Evolutionary conservation across 1,284 basidiomycete genomes (phyloP), one percentile per base, ranked within the genome.

Genomic region (Lignosus rhinocerotis): DNA sequence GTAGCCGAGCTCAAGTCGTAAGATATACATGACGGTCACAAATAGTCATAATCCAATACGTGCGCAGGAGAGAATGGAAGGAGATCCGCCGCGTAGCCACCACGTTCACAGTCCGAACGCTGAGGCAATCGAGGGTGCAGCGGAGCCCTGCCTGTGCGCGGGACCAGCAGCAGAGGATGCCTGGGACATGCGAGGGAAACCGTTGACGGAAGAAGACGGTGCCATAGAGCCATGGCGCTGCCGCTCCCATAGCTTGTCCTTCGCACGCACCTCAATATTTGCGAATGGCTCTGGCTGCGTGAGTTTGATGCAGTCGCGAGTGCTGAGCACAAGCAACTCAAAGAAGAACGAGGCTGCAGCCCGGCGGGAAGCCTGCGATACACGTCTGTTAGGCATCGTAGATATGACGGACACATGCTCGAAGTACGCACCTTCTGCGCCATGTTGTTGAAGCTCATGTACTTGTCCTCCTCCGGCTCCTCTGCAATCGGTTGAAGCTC

Each of bases 341-440:
- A 98, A 99, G 82, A 99, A 99, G 82, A 99, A 98, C 2, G 93
- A 88, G 0, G 95, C 87, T 0, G 96, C 94, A 3, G 95, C 96
- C 46, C 94, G 87, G 53, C 93, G 88, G 8, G 92, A 91, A 8
- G 94, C 93, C 86, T 95, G 64, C 19, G n/a, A 1, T 46, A 31
- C 17, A 44, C 7, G 14, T 11, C 8, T 12, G 49, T 55, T 10
- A 48, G 36, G 39, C 17, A 66, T 60, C 54, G 50, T 47, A 36
- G 50, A 44, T 53, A 43, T 55, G 61, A 39, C 55, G 32, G 39
- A 60, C 21, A 16, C 44, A 14, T 17, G 8, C 14, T 17, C 4
- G 3, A 8, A 4, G 6, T 8, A 66, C 78, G 59, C 62, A 90
- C 90, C 83, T 89, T 92, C 66, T 87, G 78, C 2, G 90, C 81